A percentile compares a stretch with the other conserved stretches of the same genome.
Evolutionary conservation across 2,329 filamentous ascomycete species (phyloP).

Genomic region (Verruconis gallopava): DNA sequence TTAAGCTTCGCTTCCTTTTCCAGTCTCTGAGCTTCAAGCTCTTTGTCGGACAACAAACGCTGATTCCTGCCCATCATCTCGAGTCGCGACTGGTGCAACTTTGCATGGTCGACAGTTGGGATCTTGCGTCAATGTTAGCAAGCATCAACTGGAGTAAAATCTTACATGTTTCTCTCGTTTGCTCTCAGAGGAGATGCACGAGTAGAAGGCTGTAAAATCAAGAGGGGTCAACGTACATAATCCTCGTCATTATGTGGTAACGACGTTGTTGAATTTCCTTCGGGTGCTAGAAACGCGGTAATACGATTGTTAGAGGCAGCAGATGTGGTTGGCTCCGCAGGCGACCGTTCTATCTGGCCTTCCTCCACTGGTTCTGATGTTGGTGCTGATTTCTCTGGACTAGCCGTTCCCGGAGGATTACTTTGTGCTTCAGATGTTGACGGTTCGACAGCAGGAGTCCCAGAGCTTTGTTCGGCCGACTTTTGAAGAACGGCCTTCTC

Average conservation of each 20-base stretch:
- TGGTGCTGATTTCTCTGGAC: background rate
- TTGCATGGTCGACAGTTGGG: conserved; percentile 63
- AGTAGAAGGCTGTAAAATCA: conserved; percentile 63
- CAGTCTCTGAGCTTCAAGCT: conserved; percentile 57
- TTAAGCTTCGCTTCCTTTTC: conserved; percentile 53
- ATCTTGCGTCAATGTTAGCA: too few species aligned
- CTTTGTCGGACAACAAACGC: conserved; percentile 69
- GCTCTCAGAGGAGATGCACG: too few species aligned
- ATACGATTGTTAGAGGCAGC: conserved; percentile 9
- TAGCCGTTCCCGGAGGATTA: background rate
- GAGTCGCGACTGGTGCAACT: conserved; percentile 58
- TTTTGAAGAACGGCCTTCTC: conserved; percentile 16
- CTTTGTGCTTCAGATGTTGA: background rate
- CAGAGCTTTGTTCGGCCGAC: too few species aligned
- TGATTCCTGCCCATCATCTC: conserved; percentile 53
- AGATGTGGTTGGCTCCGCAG: conserved; percentile 12
- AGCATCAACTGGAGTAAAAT: conserved; percentile 42
- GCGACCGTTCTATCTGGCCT: conserved; percentile 12
- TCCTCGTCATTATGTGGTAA: conserved; percentile 55
- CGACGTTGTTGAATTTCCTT: conserved; percentile 61
- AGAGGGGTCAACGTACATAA: too few species aligned
- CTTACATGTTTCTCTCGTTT: too few species aligned
- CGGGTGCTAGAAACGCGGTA: conserved; percentile 47
- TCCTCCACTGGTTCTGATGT: background rate
- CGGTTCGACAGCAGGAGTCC: conserved; percentile 9